Base-by-base conservation (phyloP, 371 early-diverging fungal species). In the Mucor saturninus region DNA sequence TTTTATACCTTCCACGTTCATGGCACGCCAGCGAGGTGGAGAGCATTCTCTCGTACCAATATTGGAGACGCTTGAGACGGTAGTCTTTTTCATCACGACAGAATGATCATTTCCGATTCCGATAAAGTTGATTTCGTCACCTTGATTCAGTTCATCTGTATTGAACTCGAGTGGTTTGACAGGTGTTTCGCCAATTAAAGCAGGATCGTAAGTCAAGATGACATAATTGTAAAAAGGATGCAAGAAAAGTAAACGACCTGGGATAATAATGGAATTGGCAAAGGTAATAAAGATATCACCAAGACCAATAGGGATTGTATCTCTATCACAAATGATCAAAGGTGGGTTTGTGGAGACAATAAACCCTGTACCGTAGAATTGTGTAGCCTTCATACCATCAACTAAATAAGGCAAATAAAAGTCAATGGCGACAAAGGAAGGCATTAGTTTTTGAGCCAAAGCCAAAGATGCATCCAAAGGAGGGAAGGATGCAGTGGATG, bases 221-320 rank as follows among this genome's bases (percentile, higher is more conserved):
- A 88, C 88, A 71, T 89, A 90, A 80, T 95, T 96, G 69, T 93
- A 92, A 6, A 88, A 85, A 0, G 96, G 96, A 56, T 93, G 93
- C 28, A 91, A 66, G 54, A 90, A 93, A 2, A 90, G 69, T 2
- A 94, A 70, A 13, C 76, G 72, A 6, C 86, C 96, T 0, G 91
- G 89, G 48, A 95, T 80, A 42, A 90, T 90, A 53, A 94, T 79
- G 26, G 86, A 86, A 62, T 89, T 87, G 39, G 88, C 89, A 76
- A 97, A 91, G 2, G 94, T 94, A 42, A 95, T 66, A 31, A 80
- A 74, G 32, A 95, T 86, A 54, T 91, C 91, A 30, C 92, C 90
- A 2, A 94, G 75, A 13, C 83, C 82, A 11, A 91, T 88, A 0
- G 93, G 94, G 21, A 95, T 83, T 0, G 93, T 89, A 61, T 91